Evolutionary conservation across 2,329 filamentous ascomycete species (phyloP), one percentile per base, ranked within the genome.

Genomic region (Orbilia oligospora): DNA sequence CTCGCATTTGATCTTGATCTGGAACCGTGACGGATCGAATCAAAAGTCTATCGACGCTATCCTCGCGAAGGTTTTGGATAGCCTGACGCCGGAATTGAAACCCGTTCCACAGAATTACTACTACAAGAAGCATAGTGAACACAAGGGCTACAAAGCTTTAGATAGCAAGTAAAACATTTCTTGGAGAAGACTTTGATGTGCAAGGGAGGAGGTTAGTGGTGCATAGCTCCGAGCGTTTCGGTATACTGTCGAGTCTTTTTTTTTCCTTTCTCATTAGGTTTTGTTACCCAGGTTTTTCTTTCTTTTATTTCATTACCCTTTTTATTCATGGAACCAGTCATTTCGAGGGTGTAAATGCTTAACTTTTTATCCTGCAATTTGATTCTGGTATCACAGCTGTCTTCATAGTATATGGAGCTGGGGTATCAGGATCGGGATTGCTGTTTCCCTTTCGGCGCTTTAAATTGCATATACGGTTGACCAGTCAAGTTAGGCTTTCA

Each of bases 81-180:
- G 92, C 81, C 86, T 97, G 33, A 91, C 91, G 5, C 86, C 88
- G 0, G 92, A 96, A 83, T 86, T 97, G 81, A 87, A 87, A 75
- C 93, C 93, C 46, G 92, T 91, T 86, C 85, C 85, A 30, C 85
- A 87, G 41, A 86, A 86, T 46, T 86, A 85, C 5, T 91, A 89
- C 84, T 97, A 97, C 87, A 96, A 96, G 87, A 92, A 91, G 84
- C 95, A 98, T 86, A 89, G 90, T 51, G 93, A 97, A 84, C 94
- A 97, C 85, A 90, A 91, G 71, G 93, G 92, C 14, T 97, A 94
- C 86, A 90, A 91, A 83, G 88, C 76, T 3, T 30, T 79, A 18
- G 75, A 72, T 12, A 49, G 48, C 68, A 72, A 61, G 56, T 61
- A 61, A 9, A 1, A 0, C 3, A 18, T 10, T 18, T 41, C 3